phyloP scores from a whole-genome alignment of 192 early-diverging fungal species.

The Geosiphon pyriformis region DNA sequence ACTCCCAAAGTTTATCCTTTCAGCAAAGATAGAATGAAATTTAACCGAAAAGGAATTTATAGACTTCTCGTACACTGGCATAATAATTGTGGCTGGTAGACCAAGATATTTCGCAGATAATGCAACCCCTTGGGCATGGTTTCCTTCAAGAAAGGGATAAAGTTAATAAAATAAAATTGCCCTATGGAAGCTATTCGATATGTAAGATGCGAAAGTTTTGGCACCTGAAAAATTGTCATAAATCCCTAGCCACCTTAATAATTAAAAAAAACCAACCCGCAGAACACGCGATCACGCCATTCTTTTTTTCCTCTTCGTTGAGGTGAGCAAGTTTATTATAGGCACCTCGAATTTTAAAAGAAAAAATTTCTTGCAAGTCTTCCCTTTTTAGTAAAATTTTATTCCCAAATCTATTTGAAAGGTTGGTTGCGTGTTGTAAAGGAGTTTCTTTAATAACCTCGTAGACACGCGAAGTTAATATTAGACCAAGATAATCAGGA shows the following conservation, averaged over 20 bases:
- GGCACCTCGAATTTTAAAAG: conserved; percentile 97
- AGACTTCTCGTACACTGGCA: conserved; percentile 60
- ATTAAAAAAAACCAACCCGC: conserved; percentile 53
- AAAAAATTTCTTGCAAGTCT: conserved; percentile 95
- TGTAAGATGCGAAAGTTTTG: background rate
- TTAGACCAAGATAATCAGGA: conserved; percentile 89
- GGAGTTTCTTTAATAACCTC: conserved; percentile 92
- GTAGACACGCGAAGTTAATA: conserved; percentile 92
- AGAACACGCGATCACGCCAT: conserved; percentile 92
- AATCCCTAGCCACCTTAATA: background rate
- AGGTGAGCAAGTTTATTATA: conserved; percentile 90
- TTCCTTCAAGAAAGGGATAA: conserved; percentile 42
- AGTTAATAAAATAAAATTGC: conserved; percentile 3
- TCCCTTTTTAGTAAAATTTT: conserved; percentile 88
- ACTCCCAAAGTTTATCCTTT: too few relatives aligned
- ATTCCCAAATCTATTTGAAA: conserved; percentile 66
- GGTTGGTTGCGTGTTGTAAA: conserved; percentile 74
- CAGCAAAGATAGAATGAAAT: too few relatives aligned
- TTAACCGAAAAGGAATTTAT: background rate
- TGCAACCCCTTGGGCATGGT: conserved; percentile 98
- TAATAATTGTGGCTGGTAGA: conserved; percentile 94
- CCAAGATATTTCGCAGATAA: conserved; percentile 87
- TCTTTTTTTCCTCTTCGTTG: conserved; percentile 64
- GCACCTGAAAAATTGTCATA: background rate
- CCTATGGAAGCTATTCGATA: background rate